Evolutionary conservation across 345 rosid species (phyloP), one percentile per base, ranked within the genome.

Genomic region (Camelina sativa): DNA sequence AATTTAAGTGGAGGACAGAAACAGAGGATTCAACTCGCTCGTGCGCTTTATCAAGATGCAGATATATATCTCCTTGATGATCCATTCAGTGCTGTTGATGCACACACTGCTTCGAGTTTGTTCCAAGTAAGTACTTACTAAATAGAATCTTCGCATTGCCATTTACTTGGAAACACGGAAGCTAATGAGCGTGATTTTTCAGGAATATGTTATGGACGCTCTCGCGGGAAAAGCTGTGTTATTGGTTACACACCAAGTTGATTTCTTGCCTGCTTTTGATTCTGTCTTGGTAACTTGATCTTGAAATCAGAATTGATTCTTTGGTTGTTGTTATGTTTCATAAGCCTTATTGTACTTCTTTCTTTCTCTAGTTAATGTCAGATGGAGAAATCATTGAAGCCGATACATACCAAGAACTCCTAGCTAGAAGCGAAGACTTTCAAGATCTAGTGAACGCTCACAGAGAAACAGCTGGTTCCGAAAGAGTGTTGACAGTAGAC

Each of bases 1-100:
- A 94, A 94, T 84, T 85, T 94, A 75, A 94, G 98, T 61, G 97
- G 98, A 22, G 97, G 98, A 65, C 98, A 94, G 83, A 94, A 91
- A 76, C 98, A 94, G 84, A 75, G 96, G 73, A 88, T 94, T 82
- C 98, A 94, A 79, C 95, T 94, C 55, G 97, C 98, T 43, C 97
- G 96, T 67, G 97, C 98, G 20, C 92, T 94, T 30, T 94, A 94
- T 81, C 93, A 94, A 77, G 84, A 91, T 50, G 96, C 96, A 32
- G 98, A 94, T 74, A 86, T 90, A 34, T 94, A 94, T 66, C 91
- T 94, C 37, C 72, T 94, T 82, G 98, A 91, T 52, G 98, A 94
- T 84, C 97, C 98, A 7, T 94, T 94, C 65, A 94, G 98, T 72
- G 97, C 97, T 4, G 97, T 94, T 64, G 98, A 94, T 85, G 97